phyloP scores from a whole-genome alignment of 345 rosid genomes.

The Salix viminalis region DNA sequence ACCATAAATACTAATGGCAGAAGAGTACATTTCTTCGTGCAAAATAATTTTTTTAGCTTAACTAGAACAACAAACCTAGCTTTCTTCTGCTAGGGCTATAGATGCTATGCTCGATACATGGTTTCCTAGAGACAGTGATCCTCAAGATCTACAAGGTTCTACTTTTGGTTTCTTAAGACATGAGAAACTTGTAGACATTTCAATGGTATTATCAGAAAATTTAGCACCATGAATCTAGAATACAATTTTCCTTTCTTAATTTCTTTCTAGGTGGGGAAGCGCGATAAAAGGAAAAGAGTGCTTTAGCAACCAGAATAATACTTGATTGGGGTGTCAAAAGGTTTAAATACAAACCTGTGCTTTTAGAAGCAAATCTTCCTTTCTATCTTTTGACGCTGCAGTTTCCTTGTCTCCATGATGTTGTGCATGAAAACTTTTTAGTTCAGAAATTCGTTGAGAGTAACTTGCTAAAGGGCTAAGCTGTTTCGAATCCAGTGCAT shows the following conservation, averaged over 20 bases:
- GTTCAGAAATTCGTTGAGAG: conserved; percentile 39
- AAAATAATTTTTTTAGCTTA: background rate
- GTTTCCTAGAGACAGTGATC: background rate
- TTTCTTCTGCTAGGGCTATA: background rate
- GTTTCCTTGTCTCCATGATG: conserved; percentile 27
- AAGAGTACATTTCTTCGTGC: background rate
- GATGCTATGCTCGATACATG: background rate
- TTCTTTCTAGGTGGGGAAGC: background rate
- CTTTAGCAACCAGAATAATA: background rate
- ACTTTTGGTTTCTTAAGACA: background rate
- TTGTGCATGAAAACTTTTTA: conserved; percentile 30
- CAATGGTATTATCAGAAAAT: background rate
- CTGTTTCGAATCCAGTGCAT: conserved; percentile 48
- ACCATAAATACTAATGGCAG: background rate
- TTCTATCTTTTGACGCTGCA: conserved; percentile 26
- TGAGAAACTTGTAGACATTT: background rate
- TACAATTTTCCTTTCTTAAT: background rate
- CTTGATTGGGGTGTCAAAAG: conserved; percentile 11
- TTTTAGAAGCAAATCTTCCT: conserved; percentile 33
- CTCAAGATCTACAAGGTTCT: background rate
- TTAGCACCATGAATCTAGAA: background rate
- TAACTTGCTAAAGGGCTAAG: conserved; percentile 29
- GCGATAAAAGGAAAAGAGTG: background rate
- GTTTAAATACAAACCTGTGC: conserved; percentile 42
- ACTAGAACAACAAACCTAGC: background rate